These are phyloP conservation scores for Xylaria hypoxylon DNA, from an alignment of 2,329 filamentous ascomycete species.

Conservation along the genomic window DNA sequence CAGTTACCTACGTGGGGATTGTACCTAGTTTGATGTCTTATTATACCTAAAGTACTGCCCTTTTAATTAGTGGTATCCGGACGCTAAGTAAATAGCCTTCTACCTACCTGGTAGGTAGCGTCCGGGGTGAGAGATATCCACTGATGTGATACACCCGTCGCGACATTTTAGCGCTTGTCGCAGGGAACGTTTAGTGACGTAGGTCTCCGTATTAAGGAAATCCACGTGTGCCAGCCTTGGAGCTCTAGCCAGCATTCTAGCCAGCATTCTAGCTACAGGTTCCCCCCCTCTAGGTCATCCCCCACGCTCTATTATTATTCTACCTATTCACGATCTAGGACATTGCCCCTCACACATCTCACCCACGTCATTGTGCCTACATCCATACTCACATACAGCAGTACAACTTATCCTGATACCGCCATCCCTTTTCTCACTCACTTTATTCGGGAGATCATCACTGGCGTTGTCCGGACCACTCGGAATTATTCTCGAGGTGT, in stretches of 20 bases:
- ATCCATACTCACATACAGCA: conserved; percentile 13
- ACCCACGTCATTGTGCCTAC: conserved; percentile 37
- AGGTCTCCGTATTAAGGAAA: neutral
- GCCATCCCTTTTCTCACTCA: conserved; percentile 12
- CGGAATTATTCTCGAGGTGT: neutral
- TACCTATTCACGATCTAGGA: conserved; percentile 33
- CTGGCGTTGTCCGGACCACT: neutral
- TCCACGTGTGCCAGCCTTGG: neutral
- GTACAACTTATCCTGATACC: conserved; percentile 7
- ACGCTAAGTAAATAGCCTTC: too few species aligned
- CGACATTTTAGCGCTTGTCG: conserved; percentile 9
- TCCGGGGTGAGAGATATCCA: neutral
- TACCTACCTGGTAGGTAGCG: too few species aligned
- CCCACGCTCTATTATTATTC: conserved; percentile 13
- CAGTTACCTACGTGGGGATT: too few species aligned
- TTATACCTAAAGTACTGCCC: too few species aligned
- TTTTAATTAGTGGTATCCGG: too few species aligned
- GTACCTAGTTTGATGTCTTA: too few species aligned
- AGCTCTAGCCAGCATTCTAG: too few species aligned
- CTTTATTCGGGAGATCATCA: neutral
- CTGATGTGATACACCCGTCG: conserved; percentile 10
- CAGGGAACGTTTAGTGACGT: conserved; percentile 26
- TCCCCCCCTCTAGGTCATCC: neutral
- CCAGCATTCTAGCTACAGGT: neutral
- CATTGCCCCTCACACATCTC: conserved; percentile 37